A percentile compares a stretch with the other conserved stretches of the same genome.
Conservation (phyloP, 371 early-diverging fungal genomes). For the Mucor velutinosus region DNA sequence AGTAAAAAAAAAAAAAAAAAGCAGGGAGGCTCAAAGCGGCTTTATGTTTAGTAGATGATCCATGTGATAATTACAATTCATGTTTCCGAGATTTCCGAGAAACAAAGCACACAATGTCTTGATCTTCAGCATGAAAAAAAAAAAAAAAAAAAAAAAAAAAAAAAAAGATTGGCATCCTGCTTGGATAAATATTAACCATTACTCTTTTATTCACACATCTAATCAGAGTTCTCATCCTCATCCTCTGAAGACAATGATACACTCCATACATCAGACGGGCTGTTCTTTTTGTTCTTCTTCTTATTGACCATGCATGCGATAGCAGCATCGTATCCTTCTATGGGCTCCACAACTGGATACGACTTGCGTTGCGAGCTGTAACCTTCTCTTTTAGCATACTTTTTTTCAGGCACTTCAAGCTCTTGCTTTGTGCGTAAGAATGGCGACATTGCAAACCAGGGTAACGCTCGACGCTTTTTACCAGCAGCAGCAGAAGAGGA, state of each 20-base stretch:
- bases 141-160: no score
- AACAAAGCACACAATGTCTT: background rate
- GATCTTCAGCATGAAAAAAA: background rate
- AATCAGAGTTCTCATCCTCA: background rate
- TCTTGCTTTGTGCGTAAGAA: background rate
- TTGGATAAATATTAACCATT: background rate
- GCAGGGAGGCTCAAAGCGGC: background rate
- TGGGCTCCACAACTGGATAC: background rate
- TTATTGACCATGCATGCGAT: background rate
- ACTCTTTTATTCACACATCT: background rate
- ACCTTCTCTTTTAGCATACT: background rate
- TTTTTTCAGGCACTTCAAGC: background rate
- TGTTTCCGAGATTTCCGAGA: background rate
- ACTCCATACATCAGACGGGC: background rate
- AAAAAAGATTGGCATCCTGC: background rate
- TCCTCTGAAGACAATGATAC: background rate
- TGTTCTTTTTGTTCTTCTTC: background rate
- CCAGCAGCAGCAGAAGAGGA: background rate
- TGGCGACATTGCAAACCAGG: background rate
- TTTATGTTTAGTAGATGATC: slow-evolving; percentile 1
- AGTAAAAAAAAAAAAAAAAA: background rate
- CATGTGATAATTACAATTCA: slow-evolving; percentile 1
- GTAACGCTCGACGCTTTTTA: background rate
- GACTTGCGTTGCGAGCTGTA: background rate
- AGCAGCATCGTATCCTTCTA: background rate